Evolutionary conservation across 2,329 filamentous ascomycete genomes (phyloP).

Genomic region (Fusarium secorum): DNA sequence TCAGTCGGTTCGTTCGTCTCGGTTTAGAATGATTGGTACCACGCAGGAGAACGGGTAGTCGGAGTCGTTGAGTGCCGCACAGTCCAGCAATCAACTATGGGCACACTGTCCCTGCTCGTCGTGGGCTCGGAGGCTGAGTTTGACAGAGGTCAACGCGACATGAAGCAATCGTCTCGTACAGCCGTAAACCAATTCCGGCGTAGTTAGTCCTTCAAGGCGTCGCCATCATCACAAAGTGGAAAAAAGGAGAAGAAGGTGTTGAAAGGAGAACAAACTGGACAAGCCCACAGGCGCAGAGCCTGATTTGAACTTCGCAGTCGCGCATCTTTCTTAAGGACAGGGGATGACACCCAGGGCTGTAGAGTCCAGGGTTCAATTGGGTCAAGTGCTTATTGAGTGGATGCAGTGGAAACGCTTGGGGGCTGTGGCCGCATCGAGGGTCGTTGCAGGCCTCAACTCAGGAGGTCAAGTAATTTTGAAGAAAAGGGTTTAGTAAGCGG

Average conservation of each 20-base stretch:
- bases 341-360: conserved; percentile 22
- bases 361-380: conserved; percentile 30
- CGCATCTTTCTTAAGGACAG: conserved; percentile 13
- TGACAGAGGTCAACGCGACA: not conserved
- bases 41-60: not conserved
- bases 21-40: not conserved
- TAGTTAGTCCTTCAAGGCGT: conserved; percentile 1
- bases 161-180: not conserved
- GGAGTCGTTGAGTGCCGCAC: not conserved
- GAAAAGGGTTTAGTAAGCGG: not conserved
- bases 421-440: conserved; percentile 6
- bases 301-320: conserved; percentile 22
- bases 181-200: conserved; percentile 1
- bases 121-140: not conserved
- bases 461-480: not conserved
- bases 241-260: not conserved
- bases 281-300: conserved; percentile 21
- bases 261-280: not conserved
- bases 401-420: conserved; percentile 3
- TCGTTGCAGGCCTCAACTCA: conserved; percentile 18
- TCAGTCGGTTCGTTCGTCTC: conserved; percentile 5
- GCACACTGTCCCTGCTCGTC: not conserved
- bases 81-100: not conserved
- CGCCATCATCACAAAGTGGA: conserved; percentile 4
- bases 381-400: conserved; percentile 23